Conservation (phyloP, 495 filamentous ascomycete genomes). For the Penicillium roqueforti region DNA sequence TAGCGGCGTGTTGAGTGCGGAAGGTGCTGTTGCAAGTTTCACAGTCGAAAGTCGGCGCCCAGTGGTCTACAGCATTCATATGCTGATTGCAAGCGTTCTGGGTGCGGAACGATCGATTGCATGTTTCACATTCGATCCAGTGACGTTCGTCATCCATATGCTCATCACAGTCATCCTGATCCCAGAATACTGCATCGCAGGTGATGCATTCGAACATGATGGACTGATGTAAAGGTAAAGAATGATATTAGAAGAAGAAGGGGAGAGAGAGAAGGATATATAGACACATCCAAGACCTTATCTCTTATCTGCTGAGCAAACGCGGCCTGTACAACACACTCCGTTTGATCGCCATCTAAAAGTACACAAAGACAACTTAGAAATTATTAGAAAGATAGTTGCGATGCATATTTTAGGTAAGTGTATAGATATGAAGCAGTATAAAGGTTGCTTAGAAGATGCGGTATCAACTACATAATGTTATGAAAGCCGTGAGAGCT, state of each 20-base stretch:
- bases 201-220: background rate
- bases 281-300: too few species aligned
- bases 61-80: constrained; percentile 36
- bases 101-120: constrained; percentile 24
- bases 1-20: constrained; percentile 15
- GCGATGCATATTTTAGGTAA: background rate
- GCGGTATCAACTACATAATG: too few species aligned
- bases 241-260: background rate
- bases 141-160: constrained; percentile 37
- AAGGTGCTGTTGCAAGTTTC: constrained; percentile 35
- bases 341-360: too few species aligned
- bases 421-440: too few species aligned
- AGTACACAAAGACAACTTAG: too few species aligned
- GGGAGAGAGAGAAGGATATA: background rate
- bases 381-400: too few species aligned
- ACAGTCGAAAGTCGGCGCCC: constrained; percentile 24
- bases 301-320: too few species aligned
- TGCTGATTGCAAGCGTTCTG: constrained; percentile 29
- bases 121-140: constrained; percentile 36
- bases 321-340: too few species aligned
- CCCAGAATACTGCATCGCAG: constrained; percentile 15
- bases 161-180: constrained; percentile 9
- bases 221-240: background rate
- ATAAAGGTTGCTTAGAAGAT: too few species aligned
- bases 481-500: background rate